Percentiles rank a stretch among this genome's conserved stretches.
Evolutionary conservation across 352 stramenopile genomes (phyloP).

Genomic region (Peronospora tabacina): DNA sequence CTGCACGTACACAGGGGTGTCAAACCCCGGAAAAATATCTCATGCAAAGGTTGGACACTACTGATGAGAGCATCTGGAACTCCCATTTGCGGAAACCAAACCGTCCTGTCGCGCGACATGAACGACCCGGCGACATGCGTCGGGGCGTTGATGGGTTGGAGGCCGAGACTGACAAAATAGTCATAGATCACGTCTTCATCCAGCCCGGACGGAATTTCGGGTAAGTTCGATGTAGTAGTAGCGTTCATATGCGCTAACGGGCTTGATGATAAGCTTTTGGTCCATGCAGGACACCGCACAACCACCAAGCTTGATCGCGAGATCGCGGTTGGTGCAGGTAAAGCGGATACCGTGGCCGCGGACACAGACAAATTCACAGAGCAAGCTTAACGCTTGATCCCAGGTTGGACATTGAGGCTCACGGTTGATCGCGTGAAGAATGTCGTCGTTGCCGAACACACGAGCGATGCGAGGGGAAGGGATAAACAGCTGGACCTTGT

Average conservation of each 20-base stretch:
- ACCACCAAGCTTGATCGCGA: neutral
- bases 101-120: neutral
- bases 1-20: too few relatives aligned
- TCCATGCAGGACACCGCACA: neutral
- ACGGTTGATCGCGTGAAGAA: neutral
- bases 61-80: neutral
- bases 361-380: neutral
- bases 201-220: neutral
- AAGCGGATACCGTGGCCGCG: neutral
- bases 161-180: neutral
- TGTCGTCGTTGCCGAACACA: neutral
- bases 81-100: neutral
- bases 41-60: neutral
- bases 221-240: neutral
- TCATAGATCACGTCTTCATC: neutral
- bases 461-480: neutral
- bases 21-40: too few relatives aligned
- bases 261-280: neutral
- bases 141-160: neutral
- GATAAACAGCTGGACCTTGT: neutral
- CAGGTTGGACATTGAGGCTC: neutral
- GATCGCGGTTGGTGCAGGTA: neutral
- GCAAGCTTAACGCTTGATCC: neutral
- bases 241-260: neutral
- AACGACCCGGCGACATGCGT: neutral